Conservation (phyloP, 192 early-diverging fungal genomes). For the Backusella psychrophila region DNA sequence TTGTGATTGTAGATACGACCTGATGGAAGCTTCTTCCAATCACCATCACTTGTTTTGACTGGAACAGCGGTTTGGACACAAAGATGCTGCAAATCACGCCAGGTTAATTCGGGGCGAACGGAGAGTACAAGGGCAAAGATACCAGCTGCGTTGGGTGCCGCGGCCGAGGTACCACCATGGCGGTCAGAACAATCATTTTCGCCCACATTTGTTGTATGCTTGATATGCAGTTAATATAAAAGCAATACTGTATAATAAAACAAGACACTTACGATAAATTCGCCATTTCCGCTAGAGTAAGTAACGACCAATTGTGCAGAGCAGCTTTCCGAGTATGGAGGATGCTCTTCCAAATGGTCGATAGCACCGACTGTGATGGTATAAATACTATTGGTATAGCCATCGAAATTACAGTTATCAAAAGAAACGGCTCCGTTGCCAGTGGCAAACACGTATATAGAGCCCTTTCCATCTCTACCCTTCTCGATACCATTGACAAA, state of each 20-base stretch:
- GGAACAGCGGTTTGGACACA: constrained; percentile 73
- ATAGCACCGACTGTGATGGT: constrained; percentile 92
- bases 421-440: constrained; percentile 79
- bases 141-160: constrained; percentile 86
- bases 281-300: constrained; percentile 74
- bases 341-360: constrained; percentile 70
- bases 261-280: constrained; percentile 66
- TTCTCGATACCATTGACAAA: constrained; percentile 71
- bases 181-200: constrained; percentile 61
- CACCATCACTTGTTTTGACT: constrained; percentile 60
- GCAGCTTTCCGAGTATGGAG: constrained; percentile 86
- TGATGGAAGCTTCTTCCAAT: constrained; percentile 66
- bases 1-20: constrained; percentile 84
- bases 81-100: constrained; percentile 89
- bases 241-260: neutral
- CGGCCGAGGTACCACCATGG: constrained; percentile 91
- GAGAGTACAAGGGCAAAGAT: constrained; percentile 79
- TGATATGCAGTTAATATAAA: neutral
- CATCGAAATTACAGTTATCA: constrained; percentile 97
- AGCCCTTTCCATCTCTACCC: constrained; percentile 74
- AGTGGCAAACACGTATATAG: constrained; percentile 90
- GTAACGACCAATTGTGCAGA: constrained; percentile 88
- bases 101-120: constrained; percentile 79
- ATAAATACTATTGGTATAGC: constrained; percentile 95
- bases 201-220: constrained; percentile 78